phyloP scores from a whole-genome alignment of 805 yeast genomes.

The Candida ascalaphidarum region DNA sequence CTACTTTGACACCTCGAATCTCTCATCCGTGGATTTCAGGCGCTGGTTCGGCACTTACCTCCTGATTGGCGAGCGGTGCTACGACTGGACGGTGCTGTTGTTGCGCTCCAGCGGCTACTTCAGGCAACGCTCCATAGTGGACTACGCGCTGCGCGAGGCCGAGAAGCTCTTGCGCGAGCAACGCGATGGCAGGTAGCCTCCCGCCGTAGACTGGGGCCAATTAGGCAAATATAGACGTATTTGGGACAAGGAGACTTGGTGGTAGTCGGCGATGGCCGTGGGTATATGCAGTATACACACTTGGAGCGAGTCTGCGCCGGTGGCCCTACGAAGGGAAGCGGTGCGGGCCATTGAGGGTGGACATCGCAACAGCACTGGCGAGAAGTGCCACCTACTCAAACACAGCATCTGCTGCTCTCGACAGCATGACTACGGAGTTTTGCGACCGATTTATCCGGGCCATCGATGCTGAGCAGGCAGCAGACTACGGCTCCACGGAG shows the following conservation, averaged over 20 bases:
- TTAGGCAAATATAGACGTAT: too few species aligned
- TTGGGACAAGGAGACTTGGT: too few species aligned
- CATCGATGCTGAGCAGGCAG: slow-evolving; percentile 26
- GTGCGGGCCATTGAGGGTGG: background rate
- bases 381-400: background rate
- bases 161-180: slow-evolving; percentile 18
- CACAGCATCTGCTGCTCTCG: slow-evolving; percentile 5
- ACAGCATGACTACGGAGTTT: too few species aligned
- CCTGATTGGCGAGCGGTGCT: slow-evolving; percentile 53
- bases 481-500: slow-evolving; percentile 25
- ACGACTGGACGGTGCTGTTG: slow-evolving; percentile 36
- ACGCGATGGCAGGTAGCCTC: slow-evolving; percentile 4
- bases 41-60: slow-evolving; percentile 45
- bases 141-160: slow-evolving; percentile 25
- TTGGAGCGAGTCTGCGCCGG: background rate
- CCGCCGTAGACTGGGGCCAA: background rate
- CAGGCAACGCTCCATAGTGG: slow-evolving; percentile 32
- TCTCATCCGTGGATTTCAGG: slow-evolving; percentile 40
- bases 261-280: background rate
- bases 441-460: too few species aligned
- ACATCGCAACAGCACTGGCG: background rate
- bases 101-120: slow-evolving; percentile 45
- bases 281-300: background rate
- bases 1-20: slow-evolving; percentile 40
- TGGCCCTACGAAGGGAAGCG: too few species aligned